Evolutionary conservation across 352 stramenopile species (phyloP), one percentile per base, ranked within the genome.

Genomic region (Phytophthora pluvialis): DNA sequence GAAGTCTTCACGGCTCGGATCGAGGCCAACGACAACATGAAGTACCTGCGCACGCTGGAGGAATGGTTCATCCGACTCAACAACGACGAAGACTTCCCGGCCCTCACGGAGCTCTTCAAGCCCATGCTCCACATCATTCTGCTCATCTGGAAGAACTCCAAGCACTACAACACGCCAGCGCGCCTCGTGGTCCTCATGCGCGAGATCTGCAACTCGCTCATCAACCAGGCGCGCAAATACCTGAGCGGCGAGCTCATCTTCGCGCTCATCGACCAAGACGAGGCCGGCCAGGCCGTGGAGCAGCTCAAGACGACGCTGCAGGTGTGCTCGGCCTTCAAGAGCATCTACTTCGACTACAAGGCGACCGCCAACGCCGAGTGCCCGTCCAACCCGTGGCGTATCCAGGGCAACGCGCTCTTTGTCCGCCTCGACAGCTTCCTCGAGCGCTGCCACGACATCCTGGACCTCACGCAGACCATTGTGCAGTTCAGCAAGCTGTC

Each of bases 91-190:
- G 95, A 99, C 69, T 98, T 98, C 49, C 90, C 91, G 7, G 94
- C 89, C 10, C 76, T 98, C 10, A 87, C 85, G 2, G 80, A 97
- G 51, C 77, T 98, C 16, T 99, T 99, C 81, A 99, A 98, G 75
- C 97, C 97, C n/a, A 99, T 99, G 81, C 77, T 99, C 13, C 97
- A 99, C 71, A 98, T 98, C 53, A 97, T 99, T 12, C 81, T 99
- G 60, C 77, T 99, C 18, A 99, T 99, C 63, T 99, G 97, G 97
- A 99, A 99, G 74, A 98, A 99, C 80, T 99, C 94, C 25, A 98
- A 98, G 73, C 91, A 99, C 77, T 99, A 99, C 89, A 99, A 99
- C 77, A 99, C 95, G 7, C 93, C 97, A 0, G 93, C 93, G 18
- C 78, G 97, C 1, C 85, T 99, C 32, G 97, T 99, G 1, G 95